Evolutionary conservation across 805 yeast species (phyloP).

Genomic region (Wickerhamiella domercqiae): DNA sequence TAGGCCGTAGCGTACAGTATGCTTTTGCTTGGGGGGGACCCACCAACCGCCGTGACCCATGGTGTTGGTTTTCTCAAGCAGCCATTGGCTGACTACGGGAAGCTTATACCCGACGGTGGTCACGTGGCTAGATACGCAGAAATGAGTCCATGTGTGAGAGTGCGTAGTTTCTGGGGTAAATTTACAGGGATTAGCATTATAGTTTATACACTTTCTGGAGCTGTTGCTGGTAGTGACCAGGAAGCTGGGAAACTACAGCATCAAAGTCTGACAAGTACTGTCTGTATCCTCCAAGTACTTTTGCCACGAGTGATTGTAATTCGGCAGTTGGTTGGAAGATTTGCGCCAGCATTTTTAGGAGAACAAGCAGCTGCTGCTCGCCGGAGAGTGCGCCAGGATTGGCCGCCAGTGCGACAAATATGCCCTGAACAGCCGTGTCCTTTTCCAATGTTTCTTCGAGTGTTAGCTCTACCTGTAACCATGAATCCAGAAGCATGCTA

Average conservation of each 20-base stretch:
- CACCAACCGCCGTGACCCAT: constrained; percentile 19
- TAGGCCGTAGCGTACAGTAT: constrained; percentile 62
- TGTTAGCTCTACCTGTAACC: constrained; percentile 57
- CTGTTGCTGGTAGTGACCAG: constrained; percentile 17
- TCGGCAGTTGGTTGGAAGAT: constrained; percentile 22
- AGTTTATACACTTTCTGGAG: constrained; percentile 12
- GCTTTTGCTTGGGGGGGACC: constrained; percentile 18
- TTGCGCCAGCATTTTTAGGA: constrained; percentile 16
- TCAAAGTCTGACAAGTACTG: constrained; percentile 15
- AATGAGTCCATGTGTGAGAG: too few species aligned
- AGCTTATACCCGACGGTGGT: too few species aligned
- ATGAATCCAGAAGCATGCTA: constrained; percentile 40
- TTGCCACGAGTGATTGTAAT: constrained; percentile 18
- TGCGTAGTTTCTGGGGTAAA: too few species aligned
- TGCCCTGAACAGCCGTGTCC: constrained; percentile 73
- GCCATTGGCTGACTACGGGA: too few species aligned
- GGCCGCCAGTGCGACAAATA: constrained; percentile 49
- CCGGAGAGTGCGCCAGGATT: constrained; percentile 51
- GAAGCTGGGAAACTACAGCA: constrained; percentile 12
- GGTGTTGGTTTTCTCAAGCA: neutral
- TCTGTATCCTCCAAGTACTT: constrained; percentile 18
- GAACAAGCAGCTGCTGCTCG: constrained; percentile 23
- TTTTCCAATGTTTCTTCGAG: constrained; percentile 69
- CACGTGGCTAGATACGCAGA: too few species aligned
- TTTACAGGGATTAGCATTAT: too few species aligned